Percentiles rank a stretch among this genome's conserved stretches.
Conservation (phyloP, 2,329 filamentous ascomycete genomes). For the Elsinoe australis region DNA sequence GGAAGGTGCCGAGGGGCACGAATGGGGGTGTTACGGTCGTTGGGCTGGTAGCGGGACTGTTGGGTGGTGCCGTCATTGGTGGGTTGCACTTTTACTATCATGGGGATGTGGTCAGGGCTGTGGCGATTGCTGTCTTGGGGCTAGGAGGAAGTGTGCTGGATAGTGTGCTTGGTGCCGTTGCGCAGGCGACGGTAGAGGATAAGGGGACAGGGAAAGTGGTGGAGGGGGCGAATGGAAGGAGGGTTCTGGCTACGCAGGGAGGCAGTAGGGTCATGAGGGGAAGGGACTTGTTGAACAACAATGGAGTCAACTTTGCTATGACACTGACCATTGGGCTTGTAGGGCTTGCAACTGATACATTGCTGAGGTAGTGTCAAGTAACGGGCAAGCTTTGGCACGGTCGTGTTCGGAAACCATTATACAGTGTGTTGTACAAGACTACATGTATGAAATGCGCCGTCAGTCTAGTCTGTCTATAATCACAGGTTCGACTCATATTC, state of each 20-base stretch:
- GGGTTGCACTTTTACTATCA: not conserved
- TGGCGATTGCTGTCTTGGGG: not conserved
- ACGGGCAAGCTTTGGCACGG: no score
- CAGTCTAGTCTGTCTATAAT: no score
- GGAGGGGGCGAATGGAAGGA: conserved; percentile 58
- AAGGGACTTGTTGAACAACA: conserved; percentile 77
- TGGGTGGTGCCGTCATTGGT: conserved; percentile 64
- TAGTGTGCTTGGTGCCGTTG: conserved; percentile 73
- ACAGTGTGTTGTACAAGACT: not conserved
- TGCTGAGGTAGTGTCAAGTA: not conserved
- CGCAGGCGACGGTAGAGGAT: conserved; percentile 83
- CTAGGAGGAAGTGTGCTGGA: conserved; percentile 68
- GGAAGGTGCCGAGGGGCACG: conserved; percentile 77
- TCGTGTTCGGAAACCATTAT: not conserved
- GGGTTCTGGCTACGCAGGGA: conserved; percentile 37
- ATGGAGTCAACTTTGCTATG: conserved; percentile 92
- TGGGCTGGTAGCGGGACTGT: conserved; percentile 64
- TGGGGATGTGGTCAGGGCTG: not conserved
- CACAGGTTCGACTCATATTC: no score
- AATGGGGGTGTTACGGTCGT: conserved; percentile 81
- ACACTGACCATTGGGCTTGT: conserved; percentile 66
- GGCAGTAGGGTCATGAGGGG: conserved; percentile 51
- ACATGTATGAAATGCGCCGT: no score
- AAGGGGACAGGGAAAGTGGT: conserved; percentile 77
- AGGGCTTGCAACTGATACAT: conserved; percentile 41